A percentile compares a stretch with the other conserved stretches of the same genome.
Evolutionary conservation across 805 yeast genomes (phyloP).

Genomic region (Pichia scutulata): DNA sequence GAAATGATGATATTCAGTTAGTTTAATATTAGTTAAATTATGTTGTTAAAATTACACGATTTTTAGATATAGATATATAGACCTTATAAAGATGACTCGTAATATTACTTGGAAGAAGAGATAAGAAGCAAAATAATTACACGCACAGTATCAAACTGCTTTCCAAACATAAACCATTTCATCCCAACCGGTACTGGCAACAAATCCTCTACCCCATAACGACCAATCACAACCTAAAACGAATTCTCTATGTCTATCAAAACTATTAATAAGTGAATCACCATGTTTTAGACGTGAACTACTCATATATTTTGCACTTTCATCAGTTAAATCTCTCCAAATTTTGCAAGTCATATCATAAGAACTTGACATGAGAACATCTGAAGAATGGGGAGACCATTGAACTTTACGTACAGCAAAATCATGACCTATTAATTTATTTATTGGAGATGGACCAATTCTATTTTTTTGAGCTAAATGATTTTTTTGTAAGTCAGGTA

Average conservation of each 20-base stretch:
- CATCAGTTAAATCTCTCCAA: conserved; percentile 70
- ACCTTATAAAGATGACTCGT: background rate
- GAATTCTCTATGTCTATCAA: conserved; percentile 75
- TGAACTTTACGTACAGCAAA: conserved; percentile 75
- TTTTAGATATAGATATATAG: background rate
- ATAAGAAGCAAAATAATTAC: background rate
- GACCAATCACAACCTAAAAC: conserved; percentile 94
- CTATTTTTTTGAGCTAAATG: conserved; percentile 35
- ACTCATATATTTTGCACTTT: conserved; percentile 44
- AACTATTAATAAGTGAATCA: conserved; percentile 48
- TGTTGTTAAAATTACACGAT: too few relatives aligned
- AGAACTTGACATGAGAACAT: conserved; percentile 63
- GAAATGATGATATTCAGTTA: conserved; percentile 10
- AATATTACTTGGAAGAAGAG: background rate
- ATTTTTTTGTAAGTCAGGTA: conserved; percentile 28
- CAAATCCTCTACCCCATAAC: conserved; percentile 95
- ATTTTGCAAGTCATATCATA: conserved; percentile 90
- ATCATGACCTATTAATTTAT: conserved; percentile 80
- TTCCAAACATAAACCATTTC: conserved; percentile 91
- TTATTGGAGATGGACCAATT: conserved; percentile 59
- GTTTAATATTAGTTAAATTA: background rate
- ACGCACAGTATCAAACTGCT: conserved; percentile 32
- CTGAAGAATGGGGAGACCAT: conserved; percentile 86
- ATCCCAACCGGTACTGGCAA: conserved; percentile 94
- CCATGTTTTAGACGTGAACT: conserved; percentile 37